Base-by-base conservation (phyloP, 495 filamentous ascomycete genomes). In the Hypoxylon cercidicola region DNA sequence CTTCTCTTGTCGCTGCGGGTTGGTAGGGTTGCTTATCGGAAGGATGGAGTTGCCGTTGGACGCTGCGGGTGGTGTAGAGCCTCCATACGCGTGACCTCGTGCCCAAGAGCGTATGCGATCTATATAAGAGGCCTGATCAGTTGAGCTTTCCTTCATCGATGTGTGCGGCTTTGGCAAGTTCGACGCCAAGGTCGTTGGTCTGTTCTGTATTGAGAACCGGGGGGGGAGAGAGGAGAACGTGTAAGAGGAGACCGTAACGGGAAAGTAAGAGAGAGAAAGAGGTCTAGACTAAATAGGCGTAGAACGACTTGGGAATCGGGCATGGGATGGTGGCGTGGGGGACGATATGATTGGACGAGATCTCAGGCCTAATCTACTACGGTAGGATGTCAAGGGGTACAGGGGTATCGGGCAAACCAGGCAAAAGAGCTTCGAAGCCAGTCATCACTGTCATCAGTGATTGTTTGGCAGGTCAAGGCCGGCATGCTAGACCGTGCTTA, bases 91-190 rank as follows among this genome's bases (percentile, higher is more conserved):
- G 77, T 78, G 79, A 74, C 77, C 73, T 72, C 71, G 66, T 73
- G 76, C 79, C 78, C 79, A 83, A 75, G 83, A 86, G 78, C 83
- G 81, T 71, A 82, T 81, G 76, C 81, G 80, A 82, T 85, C 80
- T 85, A 78, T 78, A 72, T 75, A 74, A 72, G 75, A 73, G 66
- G 78, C 45, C 54, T 69, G 69, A 65, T 82, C 68, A 78, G 82
- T 74, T 76, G 82, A 85, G 76, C 79, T 78, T 80, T 88, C 79
- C 84, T 85, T 87, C 87, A 89, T 88, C 84, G 84, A 87, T 69
- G 62, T 72, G 50, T 67, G 69, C 64, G 58, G 54, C 58, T 62
- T 74, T 71, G 68, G 71, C 69, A 74, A 47, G 30, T 57, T 58
- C 55, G 65, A 72, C 62, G 69, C 71, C 68, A 72, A 71, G 53